phyloP scores from a whole-genome alignment of 2,329 filamentous ascomycete genomes.

The Apiospora malaysiana region DNA sequence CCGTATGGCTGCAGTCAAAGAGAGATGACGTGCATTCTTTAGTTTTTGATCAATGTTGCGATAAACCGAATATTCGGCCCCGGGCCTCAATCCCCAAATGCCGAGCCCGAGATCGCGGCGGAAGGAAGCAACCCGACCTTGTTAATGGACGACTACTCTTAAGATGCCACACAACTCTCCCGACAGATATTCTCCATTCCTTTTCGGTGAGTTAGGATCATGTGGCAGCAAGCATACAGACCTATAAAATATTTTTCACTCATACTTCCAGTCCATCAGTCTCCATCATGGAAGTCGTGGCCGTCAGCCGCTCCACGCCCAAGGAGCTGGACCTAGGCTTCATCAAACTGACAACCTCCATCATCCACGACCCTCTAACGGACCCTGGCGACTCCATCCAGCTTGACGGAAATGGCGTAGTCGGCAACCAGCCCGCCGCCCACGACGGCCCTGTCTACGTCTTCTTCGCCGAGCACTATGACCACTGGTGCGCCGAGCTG shows the following conservation, averaged over 20 bases:
- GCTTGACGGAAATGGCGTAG: constrained; percentile 29
- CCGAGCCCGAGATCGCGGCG: not conserved
- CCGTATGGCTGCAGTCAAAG: no score
- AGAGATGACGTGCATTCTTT: no score
- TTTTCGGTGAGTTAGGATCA: no score
- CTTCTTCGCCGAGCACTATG: constrained; percentile 35
- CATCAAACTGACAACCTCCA: constrained; percentile 31
- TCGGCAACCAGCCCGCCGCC: constrained; percentile 31
- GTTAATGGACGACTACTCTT: not conserved
- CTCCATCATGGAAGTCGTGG: constrained; percentile 36
- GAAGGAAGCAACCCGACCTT: not conserved
- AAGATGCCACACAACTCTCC: no score
- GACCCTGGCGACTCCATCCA: constrained; percentile 31
- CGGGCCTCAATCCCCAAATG: not conserved
- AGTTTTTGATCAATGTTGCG: no score
- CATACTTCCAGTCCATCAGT: no score
- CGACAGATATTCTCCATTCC: no score
- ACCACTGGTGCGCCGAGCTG: constrained; percentile 33
- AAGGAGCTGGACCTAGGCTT: constrained; percentile 28
- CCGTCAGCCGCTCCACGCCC: constrained; percentile 31
- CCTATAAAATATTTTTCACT: no score
- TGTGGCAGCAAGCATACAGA: no score
- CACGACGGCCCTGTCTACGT: constrained; percentile 35
- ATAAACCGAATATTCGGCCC: not conserved
- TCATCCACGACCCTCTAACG: constrained; percentile 31